Percentiles rank a stretch among this genome's conserved stretches.
These are phyloP conservation scores for Penicillium tannophilum DNA, from an alignment of 495 filamentous ascomycete genomes.

Conservation along the genomic window DNA sequence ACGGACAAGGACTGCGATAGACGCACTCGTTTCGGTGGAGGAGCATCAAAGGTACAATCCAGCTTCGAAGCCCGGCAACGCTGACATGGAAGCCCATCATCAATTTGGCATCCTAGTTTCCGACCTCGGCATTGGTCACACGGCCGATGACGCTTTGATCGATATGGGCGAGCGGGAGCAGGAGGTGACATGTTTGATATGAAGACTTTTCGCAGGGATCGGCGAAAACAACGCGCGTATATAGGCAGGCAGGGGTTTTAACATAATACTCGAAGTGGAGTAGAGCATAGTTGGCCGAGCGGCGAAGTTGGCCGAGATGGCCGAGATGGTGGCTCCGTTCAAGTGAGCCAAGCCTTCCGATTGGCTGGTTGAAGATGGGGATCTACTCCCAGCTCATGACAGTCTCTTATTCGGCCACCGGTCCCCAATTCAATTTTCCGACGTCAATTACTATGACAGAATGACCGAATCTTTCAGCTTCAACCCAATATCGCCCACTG, in stretches of 20 bases:
- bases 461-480: too few species aligned
- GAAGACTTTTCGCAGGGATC: constrained; percentile 2
- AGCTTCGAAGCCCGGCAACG: constrained; percentile 32
- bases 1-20: constrained; percentile 14
- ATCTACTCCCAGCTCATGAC: not conserved
- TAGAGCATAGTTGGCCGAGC: not conserved
- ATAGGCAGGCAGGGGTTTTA: not conserved
- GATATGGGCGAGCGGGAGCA: constrained; percentile 36
- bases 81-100: constrained; percentile 29
- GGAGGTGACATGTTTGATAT: constrained; percentile 14
- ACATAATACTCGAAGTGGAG: not conserved
- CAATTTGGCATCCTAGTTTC: constrained; percentile 40
- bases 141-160: constrained; percentile 41
- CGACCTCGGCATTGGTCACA: constrained; percentile 42
- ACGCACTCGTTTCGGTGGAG: constrained; percentile 30
- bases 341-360: not conserved
- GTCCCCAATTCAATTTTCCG: not conserved
- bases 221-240: constrained; percentile 12
- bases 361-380: not conserved
- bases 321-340: not conserved
- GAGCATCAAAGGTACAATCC: constrained; percentile 34
- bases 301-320: not conserved
- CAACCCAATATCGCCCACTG: not conserved
- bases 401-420: not conserved
- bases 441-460: not conserved